A percentile compares a stretch with the other conserved stretches of the same genome.
phyloP scores from a whole-genome alignment of 192 early-diverging fungal species.

The Coemansia sp. region DNA sequence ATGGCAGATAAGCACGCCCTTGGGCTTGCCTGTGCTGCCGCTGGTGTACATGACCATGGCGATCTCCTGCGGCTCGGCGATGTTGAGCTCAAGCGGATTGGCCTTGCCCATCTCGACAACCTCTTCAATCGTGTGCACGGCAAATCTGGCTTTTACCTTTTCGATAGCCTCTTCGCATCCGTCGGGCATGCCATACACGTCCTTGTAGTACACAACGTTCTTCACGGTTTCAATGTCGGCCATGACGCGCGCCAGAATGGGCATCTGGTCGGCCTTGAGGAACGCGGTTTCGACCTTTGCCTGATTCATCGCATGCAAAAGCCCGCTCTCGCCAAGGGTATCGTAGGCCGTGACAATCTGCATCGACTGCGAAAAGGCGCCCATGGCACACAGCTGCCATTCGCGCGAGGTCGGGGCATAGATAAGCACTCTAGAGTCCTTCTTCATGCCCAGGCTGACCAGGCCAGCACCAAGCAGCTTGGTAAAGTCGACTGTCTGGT shows the following conservation, averaged over 20 bases:
- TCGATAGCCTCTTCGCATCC: constrained; percentile 54
- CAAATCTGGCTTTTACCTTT: constrained; percentile 35
- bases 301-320: constrained; percentile 81
- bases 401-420: constrained; percentile 65
- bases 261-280: constrained; percentile 55
- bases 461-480: constrained; percentile 75
- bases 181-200: constrained; percentile 29
- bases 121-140: constrained; percentile 67
- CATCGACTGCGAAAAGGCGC: constrained; percentile 65
- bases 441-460: constrained; percentile 57
- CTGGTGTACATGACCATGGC: constrained; percentile 90
- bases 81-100: constrained; percentile 42
- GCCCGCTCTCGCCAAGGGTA: constrained; percentile 80
- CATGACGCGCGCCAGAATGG: constrained; percentile 10
- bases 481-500: constrained; percentile 54
- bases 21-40: constrained; percentile 90
- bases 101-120: constrained; percentile 66
- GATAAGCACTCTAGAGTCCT: constrained; percentile 57
- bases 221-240: constrained; percentile 35
- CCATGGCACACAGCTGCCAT: constrained; percentile 56
- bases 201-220: constrained; percentile 57
- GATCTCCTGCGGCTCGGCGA: constrained; percentile 67
- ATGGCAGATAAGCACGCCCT: constrained; percentile 86
- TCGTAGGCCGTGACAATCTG: constrained; percentile 82
- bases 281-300: constrained; percentile 67